Conservation (phyloP, 2,329 filamentous ascomycete genomes). For the Botrytis squamosa region DNA sequence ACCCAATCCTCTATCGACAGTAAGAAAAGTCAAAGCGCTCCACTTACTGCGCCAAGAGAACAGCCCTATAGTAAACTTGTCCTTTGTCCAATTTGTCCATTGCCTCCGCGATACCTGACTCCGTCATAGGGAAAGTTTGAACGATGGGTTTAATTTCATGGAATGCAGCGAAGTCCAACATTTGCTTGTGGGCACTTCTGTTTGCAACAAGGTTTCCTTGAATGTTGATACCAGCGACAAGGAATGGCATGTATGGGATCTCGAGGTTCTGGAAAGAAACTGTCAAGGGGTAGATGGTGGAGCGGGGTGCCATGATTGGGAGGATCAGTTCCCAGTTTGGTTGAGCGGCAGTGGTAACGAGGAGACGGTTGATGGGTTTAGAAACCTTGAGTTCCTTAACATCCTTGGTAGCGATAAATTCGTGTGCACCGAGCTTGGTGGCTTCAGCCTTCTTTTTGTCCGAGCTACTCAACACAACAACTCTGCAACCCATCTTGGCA, state of each 20-base stretch:
- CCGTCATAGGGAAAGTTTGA: conserved; percentile 52
- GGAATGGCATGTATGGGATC: conserved; percentile 30
- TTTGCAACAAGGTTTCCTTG: conserved; percentile 27
- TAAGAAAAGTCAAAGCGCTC: background rate
- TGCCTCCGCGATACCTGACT: conserved; percentile 49
- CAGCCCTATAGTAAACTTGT: conserved; percentile 51
- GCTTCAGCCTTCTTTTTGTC: conserved; percentile 64
- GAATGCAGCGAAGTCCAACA: conserved; percentile 58
- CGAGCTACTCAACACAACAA: conserved; percentile 55
- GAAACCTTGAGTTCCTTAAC: conserved; percentile 39
- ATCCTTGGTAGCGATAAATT: conserved; percentile 57
- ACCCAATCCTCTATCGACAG: background rate
- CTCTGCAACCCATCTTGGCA: conserved; percentile 59
- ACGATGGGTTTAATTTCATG: conserved; percentile 59
- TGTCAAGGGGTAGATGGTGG: conserved; percentile 63
- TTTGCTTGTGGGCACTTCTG: conserved; percentile 51
- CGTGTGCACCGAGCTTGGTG: conserved; percentile 54
- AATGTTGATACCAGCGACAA: conserved; percentile 25
- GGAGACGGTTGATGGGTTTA: conserved; percentile 28
- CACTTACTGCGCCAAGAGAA: conserved; percentile 31
- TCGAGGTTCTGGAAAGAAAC: conserved; percentile 45
- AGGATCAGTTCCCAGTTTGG: conserved; percentile 28
- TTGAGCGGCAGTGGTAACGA: conserved; percentile 29
- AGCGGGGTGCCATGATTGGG: conserved; percentile 41
- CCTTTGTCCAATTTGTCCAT: conserved; percentile 56